Base-by-base conservation (phyloP, 2,329 filamentous ascomycete genomes). In the Ampelomyces quisqualis region DNA sequence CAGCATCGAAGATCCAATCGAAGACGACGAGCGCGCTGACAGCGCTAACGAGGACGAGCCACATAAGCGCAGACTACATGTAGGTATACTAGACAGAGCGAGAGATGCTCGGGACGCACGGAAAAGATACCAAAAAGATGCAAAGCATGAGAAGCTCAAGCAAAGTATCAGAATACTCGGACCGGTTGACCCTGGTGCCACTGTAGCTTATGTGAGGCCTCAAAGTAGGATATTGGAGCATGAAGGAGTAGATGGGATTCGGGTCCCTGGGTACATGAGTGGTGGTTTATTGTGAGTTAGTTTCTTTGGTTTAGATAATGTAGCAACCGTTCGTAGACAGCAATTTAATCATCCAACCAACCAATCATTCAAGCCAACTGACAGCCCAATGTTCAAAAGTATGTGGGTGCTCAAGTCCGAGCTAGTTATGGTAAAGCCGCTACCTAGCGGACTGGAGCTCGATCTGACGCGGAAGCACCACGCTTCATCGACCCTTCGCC, bases 91-190 rank as follows among this genome's bases (percentile, higher is more conserved):
- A 2, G 49, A 55, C 23, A 63, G 49, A 33, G 58, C 57, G 18
- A 52, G 38, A 23, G 47, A 60, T 27, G 50, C 49, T 10, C 42
- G 60, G 5, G 55, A 60, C 20, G 51, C 54, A 10, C 47, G 62
- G 40, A 53, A 49, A 20, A 51, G 37, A 18, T 49, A 55, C 7
- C 47, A 53, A 10, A 44, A 28, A 18, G 54, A 64, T 15, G 36
- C 36, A 2, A 53, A 53, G 41, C 58, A 59, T 8, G 52, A 62
- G 35, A 57, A 51, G 29, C 29, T 66, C 10, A 67, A 66, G 48
- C 49, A 49, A 28, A 66, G 57, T 41, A 67, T 67, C 7, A 55
- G 44, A 21, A 51, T 66, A 2, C 28, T 67, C 5, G 64, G 62
- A 2, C 62, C 57, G 2, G 57, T 54, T 8, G 62, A 65, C 44